Percentiles rank a stretch among this genome's conserved stretches.
Conservation (phyloP, 176 grass and related monocot species). For the maize (Zea mays) region DNA sequence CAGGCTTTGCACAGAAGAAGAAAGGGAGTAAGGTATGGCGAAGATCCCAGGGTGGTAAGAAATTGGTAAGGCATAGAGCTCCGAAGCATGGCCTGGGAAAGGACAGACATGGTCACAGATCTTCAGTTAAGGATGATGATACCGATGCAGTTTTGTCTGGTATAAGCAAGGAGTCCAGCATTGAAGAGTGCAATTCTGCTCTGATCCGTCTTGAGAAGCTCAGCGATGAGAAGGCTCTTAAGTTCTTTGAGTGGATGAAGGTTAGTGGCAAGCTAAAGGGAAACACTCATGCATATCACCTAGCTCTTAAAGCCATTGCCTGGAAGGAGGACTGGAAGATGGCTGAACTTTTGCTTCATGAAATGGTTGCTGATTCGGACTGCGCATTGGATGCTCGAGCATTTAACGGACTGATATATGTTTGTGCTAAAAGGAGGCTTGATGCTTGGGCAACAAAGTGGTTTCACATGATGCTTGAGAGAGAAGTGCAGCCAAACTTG, state of each 20-base stretch:
- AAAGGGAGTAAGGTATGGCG: conserved; percentile 47
- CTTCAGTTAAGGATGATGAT: conserved; percentile 22
- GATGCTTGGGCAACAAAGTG: conserved; percentile 80
- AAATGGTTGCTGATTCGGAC: conserved; percentile 57
- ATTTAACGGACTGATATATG: conserved; percentile 82
- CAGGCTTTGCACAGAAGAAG: conserved; percentile 19
- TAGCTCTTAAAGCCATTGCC: conserved; percentile 69
- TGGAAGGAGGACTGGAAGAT: conserved; percentile 84
- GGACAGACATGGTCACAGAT: conserved; percentile 15
- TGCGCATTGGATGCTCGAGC: conserved; percentile 60
- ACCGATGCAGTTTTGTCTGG: conserved; percentile 37
- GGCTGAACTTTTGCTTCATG: conserved; percentile 61
- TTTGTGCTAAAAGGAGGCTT: conserved; percentile 77
- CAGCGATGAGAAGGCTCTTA: conserved; percentile 58
- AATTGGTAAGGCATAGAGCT: conserved; percentile 27
- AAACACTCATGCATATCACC: conserved; percentile 69
- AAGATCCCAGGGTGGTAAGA: conserved; percentile 42
- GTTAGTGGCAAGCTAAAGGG: conserved; percentile 59
- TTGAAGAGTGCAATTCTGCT: conserved; percentile 71
- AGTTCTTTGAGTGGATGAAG: conserved; percentile 89
- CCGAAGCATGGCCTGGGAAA: conserved; percentile 23
- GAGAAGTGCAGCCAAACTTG: conserved; percentile 60
- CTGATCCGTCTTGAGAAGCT: conserved; percentile 65
- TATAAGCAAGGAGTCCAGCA: conserved; percentile 44
- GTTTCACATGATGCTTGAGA: conserved; percentile 71